A percentile compares a stretch with the other conserved stretches of the same genome.
phyloP scores from a whole-genome alignment of 2,329 filamentous ascomycete genomes.

The Sarocladium strictum region DNA sequence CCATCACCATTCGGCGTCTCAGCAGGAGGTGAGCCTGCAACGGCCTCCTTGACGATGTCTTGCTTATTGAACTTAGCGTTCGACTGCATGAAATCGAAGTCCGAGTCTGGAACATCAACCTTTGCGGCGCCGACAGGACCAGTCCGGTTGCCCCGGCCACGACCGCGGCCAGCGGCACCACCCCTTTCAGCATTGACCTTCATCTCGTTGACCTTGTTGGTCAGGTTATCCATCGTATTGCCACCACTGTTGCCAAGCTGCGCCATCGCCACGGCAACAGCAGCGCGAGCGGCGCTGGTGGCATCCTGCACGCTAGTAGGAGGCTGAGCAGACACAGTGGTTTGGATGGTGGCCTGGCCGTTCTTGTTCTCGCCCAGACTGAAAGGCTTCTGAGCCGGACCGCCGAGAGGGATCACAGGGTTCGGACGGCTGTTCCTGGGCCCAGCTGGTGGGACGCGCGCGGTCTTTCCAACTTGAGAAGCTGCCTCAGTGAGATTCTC shows the following conservation, averaged over 20 bases:
- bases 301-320: slow-evolving; percentile 52
- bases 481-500: slow-evolving; percentile 27
- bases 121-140: slow-evolving; percentile 45
- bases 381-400: slow-evolving; percentile 34
- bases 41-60: slow-evolving; percentile 75
- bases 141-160: slow-evolving; percentile 43
- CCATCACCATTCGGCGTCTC: slow-evolving; percentile 40
- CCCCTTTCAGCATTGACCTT: slow-evolving; percentile 53
- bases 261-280: slow-evolving; percentile 76
- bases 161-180: slow-evolving; percentile 36
- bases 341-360: slow-evolving; percentile 28
- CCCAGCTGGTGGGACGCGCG: slow-evolving; percentile 39
- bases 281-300: slow-evolving; percentile 68
- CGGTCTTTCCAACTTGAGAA: slow-evolving; percentile 28
- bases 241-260: slow-evolving; percentile 48
- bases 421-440: slow-evolving; percentile 50
- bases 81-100: slow-evolving; percentile 77
- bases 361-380: slow-evolving; percentile 22
- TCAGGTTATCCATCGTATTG: slow-evolving; percentile 61
- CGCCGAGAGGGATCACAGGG: slow-evolving; percentile 60
- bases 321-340: slow-evolving; percentile 27
- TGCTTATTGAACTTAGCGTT: slow-evolving; percentile 44
- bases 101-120: slow-evolving; percentile 82
- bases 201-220: slow-evolving; percentile 73
- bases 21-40: slow-evolving; percentile 64